phyloP scores from a whole-genome alignment of 2,329 filamentous ascomycete genomes.

The Arthroderma sp. region DNA sequence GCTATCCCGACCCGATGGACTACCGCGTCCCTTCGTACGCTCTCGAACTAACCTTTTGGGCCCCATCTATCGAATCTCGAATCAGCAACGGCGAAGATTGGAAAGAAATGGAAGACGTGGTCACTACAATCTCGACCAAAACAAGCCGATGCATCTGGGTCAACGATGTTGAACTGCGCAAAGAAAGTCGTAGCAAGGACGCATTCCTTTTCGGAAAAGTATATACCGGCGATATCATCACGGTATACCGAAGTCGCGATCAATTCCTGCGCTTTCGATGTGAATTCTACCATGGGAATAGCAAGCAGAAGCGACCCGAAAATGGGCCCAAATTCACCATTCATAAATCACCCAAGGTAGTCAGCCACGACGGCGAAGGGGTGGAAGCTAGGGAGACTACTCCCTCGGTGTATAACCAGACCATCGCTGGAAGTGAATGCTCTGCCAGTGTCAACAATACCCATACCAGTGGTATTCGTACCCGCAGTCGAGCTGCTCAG shows the following conservation, averaged over 20 bases:
- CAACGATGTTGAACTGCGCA: conserved; percentile 55
- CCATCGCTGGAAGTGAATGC: neutral
- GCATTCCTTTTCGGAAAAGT: conserved; percentile 51
- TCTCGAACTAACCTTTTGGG: conserved; percentile 64
- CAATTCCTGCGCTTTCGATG: conserved; percentile 31
- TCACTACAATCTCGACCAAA: conserved; percentile 66
- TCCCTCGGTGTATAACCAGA: neutral
- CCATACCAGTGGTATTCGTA: no score
- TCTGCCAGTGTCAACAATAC: no score
- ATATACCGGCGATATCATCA: conserved; percentile 63
- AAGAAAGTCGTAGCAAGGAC: conserved; percentile 37
- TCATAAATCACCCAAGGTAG: conserved; percentile 21
- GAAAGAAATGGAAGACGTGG: conserved; percentile 41
- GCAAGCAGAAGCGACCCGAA: conserved; percentile 27
- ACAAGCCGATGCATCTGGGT: conserved; percentile 62
- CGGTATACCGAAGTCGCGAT: conserved; percentile 48
- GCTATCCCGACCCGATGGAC: conserved; percentile 51
- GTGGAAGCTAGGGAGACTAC: neutral
- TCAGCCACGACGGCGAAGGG: conserved; percentile 12
- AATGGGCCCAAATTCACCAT: conserved; percentile 29
- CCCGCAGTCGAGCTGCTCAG: no score
- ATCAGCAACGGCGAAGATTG: conserved; percentile 45
- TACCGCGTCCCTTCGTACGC: conserved; percentile 67
- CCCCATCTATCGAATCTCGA: conserved; percentile 49
- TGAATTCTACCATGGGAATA: conserved; percentile 36